Conservation (phyloP, 129 eudicot genomes). For the Centrapalus pauciflorus region DNA sequence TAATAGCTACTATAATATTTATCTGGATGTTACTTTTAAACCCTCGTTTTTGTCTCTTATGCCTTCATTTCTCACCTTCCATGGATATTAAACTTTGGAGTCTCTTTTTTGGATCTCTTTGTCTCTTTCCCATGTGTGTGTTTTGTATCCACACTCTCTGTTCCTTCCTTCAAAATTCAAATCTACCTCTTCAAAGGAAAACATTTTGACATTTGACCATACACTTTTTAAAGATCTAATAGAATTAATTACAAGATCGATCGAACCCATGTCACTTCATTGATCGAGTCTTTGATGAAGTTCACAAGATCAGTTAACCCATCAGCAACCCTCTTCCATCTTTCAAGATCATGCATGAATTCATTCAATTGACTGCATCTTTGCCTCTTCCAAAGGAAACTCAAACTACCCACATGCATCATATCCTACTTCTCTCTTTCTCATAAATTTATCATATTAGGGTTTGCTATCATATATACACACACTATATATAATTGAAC, state of each 20-base stretch:
- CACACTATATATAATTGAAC: background rate
- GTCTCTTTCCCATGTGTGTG: conserved; percentile 17
- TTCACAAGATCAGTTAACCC: conserved; percentile 73
- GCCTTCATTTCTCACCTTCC: conserved; percentile 14
- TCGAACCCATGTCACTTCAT: too few species aligned
- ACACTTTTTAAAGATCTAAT: background rate
- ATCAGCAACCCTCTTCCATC: conserved; percentile 39
- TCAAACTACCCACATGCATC: conserved; percentile 29
- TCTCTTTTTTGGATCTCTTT: conserved; percentile 13
- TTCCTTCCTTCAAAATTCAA: conserved; percentile 21
- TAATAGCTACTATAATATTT: too few species aligned
- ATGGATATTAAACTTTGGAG: conserved; percentile 4
- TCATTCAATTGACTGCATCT: conserved; percentile 48
- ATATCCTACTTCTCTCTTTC: background rate
- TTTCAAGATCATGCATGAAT: conserved; percentile 59
- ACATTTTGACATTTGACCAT: too few species aligned
- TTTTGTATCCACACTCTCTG: conserved; percentile 11
- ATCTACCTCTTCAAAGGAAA: conserved; percentile 42
- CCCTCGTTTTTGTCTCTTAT: conserved; percentile 2
- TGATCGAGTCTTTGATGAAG: conserved; percentile 51
- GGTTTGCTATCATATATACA: conserved; percentile 15
- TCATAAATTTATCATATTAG: conserved; percentile 12
- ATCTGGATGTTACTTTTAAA: too few species aligned
- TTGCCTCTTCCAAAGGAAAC: conserved; percentile 54
- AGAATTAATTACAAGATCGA: too few species aligned